Evolutionary conservation across 495 filamentous ascomycete genomes (phyloP).

Genomic region (Rhypophila decipiens): DNA sequence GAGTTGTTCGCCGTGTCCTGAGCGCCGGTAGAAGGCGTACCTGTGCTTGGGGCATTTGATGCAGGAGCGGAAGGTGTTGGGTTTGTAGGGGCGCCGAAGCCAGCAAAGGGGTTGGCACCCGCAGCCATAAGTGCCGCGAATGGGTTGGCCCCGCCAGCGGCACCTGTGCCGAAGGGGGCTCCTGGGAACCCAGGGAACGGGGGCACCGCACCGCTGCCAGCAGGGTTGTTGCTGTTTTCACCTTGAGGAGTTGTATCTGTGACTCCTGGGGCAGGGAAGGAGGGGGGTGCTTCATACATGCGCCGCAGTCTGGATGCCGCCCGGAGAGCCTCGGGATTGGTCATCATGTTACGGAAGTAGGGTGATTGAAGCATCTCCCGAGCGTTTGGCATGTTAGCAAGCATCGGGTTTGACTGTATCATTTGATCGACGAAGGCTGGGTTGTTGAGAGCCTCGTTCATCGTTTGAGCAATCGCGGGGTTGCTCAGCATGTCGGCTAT

Average conservation of each 20-base stretch:
- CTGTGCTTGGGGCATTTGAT: background rate
- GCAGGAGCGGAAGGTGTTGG: conserved; percentile 15
- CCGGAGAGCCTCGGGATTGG: conserved; percentile 79
- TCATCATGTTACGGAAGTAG: conserved; percentile 87
- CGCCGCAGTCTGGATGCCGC: conserved; percentile 74
- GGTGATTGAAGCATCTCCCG: conserved; percentile 81
- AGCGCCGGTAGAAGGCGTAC: background rate
- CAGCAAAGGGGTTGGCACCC: conserved; percentile 14
- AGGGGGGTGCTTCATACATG: conserved; percentile 41
- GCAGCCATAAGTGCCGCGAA: conserved; percentile 68
- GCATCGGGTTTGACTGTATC: conserved; percentile 80
- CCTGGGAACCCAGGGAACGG: conserved; percentile 27
- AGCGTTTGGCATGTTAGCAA: conserved; percentile 75
- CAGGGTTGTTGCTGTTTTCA: conserved; percentile 9
- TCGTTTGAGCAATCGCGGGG: conserved; percentile 69
- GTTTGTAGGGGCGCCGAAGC: conserved; percentile 4
- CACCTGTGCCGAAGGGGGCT: conserved; percentile 26
- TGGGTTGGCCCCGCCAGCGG: conserved; percentile 56
- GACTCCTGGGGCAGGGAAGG: conserved; percentile 82
- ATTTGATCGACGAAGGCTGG: conserved; percentile 88
- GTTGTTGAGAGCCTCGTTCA: conserved; percentile 94
- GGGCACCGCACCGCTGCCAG: conserved; percentile 24
- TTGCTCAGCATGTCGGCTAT: conserved; percentile 82
- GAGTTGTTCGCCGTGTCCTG: background rate
- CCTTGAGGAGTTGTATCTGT: conserved; percentile 61